These are phyloP conservation scores for Capronia coronata DNA, from an alignment of 2,329 filamentous ascomycete genomes.

Conservation along the genomic window DNA sequence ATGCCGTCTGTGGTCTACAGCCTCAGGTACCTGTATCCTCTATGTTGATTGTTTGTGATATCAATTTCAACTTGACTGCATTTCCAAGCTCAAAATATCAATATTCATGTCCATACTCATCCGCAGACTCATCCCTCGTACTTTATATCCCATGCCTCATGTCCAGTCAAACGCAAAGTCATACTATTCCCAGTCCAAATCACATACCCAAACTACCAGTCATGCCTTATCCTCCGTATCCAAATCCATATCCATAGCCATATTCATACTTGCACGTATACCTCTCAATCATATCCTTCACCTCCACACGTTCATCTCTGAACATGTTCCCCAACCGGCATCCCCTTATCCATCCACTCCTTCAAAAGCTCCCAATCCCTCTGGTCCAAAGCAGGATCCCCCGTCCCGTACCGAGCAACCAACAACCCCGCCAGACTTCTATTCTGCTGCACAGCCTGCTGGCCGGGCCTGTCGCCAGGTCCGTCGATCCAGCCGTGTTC, in stretches of 20 bases:
- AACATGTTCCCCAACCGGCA: constrained; percentile 17
- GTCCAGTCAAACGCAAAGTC: too few relatives aligned
- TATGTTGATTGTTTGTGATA: too few relatives aligned
- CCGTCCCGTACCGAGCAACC: constrained; percentile 16
- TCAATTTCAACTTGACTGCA: too few relatives aligned
- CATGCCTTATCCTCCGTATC: too few relatives aligned
- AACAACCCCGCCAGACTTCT: constrained; percentile 13
- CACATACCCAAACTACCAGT: too few relatives aligned
- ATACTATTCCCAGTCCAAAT: too few relatives aligned
- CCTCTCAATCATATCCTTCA: background rate
- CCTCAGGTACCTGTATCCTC: too few relatives aligned
- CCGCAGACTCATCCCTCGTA: too few relatives aligned
- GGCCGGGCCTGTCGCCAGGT: constrained; percentile 1
- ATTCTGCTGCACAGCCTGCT: constrained; percentile 3
- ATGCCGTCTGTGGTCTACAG: too few relatives aligned
- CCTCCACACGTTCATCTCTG: constrained; percentile 6
- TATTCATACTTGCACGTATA: background rate
- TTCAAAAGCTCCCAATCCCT: constrained; percentile 20
- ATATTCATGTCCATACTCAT: background rate
- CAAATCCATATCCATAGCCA: background rate
- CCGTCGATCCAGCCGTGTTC: constrained; percentile 15
- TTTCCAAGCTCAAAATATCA: too few relatives aligned
- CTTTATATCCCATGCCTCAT: too few relatives aligned
- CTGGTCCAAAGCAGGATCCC: constrained; percentile 16
- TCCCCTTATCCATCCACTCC: constrained; percentile 18